phyloP scores from a whole-genome alignment of 1,139 yeast genomes.

The Lodderomyces pseudojiufengensis region DNA sequence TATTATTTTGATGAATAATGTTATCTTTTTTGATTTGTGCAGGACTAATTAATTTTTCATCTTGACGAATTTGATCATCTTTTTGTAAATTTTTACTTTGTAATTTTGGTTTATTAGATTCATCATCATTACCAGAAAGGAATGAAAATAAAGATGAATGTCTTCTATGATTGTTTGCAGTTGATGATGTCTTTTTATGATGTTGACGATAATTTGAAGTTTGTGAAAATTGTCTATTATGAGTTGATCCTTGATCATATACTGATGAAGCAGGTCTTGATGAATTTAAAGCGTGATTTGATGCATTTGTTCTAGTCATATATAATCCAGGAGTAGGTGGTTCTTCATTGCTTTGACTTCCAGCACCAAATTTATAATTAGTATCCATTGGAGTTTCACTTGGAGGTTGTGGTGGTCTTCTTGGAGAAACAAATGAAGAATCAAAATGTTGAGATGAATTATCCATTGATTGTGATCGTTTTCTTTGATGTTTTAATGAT shows the following conservation, averaged over 20 bases:
- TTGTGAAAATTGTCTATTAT: slow-evolving; percentile 26
- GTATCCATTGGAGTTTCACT: slow-evolving; percentile 21
- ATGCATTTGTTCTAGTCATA: slow-evolving; percentile 26
- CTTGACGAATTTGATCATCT: slow-evolving; percentile 4
- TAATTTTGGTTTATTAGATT: slow-evolving; percentile 1
- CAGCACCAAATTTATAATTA: slow-evolving; percentile 25
- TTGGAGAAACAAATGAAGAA: slow-evolving; percentile 47
- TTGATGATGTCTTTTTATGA: slow-evolving; percentile 25
- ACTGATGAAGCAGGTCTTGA: slow-evolving; percentile 43
- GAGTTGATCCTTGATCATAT: slow-evolving; percentile 34
- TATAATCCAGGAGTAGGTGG: slow-evolving; percentile 16
- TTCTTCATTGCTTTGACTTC: slow-evolving; percentile 12
- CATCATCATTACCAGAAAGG: slow-evolving; percentile 24
- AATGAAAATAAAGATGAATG: slow-evolving; percentile 48
- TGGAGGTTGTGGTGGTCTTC: slow-evolving; percentile 44
- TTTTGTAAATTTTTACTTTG: slow-evolving; percentile 9
- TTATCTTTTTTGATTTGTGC: slow-evolving; percentile 20
- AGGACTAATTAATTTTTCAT: slow-evolving; percentile 22
- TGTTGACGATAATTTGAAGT: slow-evolving; percentile 13
- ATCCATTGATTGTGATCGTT: slow-evolving; percentile 43
- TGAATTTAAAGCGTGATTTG: slow-evolving; percentile 15
- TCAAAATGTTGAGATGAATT: slow-evolving; percentile 24
- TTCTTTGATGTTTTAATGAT: slow-evolving; percentile 14
- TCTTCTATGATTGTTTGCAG: slow-evolving; percentile 29
- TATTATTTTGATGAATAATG: background rate